phyloP scores from a whole-genome alignment of 1,284 basidiomycete genomes.

The Cutaneotrichosporon sp. region DNA sequence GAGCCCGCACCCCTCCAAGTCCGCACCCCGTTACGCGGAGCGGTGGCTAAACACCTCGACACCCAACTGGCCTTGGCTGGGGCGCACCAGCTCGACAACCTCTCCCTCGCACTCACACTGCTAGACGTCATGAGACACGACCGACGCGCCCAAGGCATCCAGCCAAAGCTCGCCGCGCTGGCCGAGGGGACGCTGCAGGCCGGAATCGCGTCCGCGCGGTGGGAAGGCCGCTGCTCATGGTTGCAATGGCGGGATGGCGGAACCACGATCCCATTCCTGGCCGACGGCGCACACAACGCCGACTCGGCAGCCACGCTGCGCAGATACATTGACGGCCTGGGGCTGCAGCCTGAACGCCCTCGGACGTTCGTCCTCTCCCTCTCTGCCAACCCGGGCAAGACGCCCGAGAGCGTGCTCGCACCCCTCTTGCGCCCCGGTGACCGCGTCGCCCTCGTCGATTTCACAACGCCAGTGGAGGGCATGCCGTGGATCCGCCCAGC shows the following conservation, averaged over 20 bases:
- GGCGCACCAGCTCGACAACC: constrained; percentile 74
- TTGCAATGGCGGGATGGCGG: constrained; percentile 17
- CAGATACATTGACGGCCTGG: constrained; percentile 61
- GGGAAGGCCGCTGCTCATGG: constrained; percentile 83
- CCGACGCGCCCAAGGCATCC: constrained; percentile 38
- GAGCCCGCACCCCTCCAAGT: constrained; percentile 19
- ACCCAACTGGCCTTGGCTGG: constrained; percentile 61
- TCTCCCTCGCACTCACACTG: constrained; percentile 64
- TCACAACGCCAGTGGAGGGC: constrained; percentile 67
- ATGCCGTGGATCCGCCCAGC: constrained; percentile 87
- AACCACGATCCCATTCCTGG: constrained; percentile 53
- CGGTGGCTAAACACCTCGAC: constrained; percentile 10
- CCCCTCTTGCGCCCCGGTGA: constrained; percentile 55
- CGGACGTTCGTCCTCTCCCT: constrained; percentile 66
- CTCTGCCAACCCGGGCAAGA: constrained; percentile 76
- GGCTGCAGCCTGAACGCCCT: constrained; percentile 37
- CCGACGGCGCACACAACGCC: constrained; percentile 95
- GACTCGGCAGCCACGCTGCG: constrained; percentile 69
- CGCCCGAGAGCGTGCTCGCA: constrained; percentile 62
- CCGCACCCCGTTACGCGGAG: constrained; percentile 16
- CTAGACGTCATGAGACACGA: constrained; percentile 60
- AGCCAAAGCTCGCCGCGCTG: constrained; percentile 46
- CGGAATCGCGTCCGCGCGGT: constrained; percentile 62
- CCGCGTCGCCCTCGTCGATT: constrained; percentile 56
- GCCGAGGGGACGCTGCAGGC: constrained; percentile 52